Evolutionary conservation across 805 yeast genomes (phyloP).

Genomic region (Saturnispora besseyi): DNA sequence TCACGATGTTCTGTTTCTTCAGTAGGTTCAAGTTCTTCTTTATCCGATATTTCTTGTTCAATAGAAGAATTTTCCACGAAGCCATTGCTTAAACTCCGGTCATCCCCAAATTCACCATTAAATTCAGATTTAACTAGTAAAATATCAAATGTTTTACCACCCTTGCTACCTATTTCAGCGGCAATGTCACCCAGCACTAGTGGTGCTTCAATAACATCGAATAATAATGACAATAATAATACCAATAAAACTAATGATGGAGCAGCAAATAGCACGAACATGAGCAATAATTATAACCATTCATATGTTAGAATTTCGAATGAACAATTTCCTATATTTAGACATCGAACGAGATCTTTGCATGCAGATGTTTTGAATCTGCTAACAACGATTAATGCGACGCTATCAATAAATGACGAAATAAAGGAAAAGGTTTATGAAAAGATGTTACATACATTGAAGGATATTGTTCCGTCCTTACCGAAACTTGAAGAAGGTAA

Average conservation of each 20-base stretch:
- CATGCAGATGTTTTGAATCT: constrained; percentile 3
- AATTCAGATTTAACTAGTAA: too few relatives aligned
- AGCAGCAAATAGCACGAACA: background rate
- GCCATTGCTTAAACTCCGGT: background rate
- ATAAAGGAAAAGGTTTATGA: constrained; percentile 4
- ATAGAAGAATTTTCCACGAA: background rate
- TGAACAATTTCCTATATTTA: background rate
- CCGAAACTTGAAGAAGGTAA: background rate
- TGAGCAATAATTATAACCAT: background rate
- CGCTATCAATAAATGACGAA: background rate
- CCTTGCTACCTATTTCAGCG: background rate
- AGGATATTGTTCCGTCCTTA: background rate
- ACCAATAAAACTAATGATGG: background rate
- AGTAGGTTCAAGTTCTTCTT: too few relatives aligned
- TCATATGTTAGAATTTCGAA: background rate
- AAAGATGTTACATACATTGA: background rate
- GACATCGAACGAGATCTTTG: background rate
- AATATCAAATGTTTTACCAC: background rate
- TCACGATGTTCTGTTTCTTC: background rate
- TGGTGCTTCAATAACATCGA: too few relatives aligned
- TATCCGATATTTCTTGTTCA: background rate
- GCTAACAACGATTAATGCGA: background rate
- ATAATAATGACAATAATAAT: too few relatives aligned
- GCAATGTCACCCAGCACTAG: background rate
- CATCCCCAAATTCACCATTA: too few relatives aligned